Evolutionary conservation across 179 eudicot genomes (phyloP), one percentile per base, ranked within the genome.

Genomic region (Pouteria campechiana): DNA sequence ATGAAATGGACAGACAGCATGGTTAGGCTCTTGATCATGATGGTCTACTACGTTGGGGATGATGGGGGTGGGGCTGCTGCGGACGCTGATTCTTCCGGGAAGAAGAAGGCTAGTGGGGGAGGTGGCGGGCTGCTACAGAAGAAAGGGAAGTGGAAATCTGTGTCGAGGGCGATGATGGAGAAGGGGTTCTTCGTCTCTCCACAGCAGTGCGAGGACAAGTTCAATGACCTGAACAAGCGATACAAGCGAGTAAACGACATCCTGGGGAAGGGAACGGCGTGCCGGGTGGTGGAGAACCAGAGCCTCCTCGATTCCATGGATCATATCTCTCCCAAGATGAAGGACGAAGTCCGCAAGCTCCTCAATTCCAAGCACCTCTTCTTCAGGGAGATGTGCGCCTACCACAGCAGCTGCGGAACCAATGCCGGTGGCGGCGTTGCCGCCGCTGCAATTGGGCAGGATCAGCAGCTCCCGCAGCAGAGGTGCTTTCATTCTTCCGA

Each of bases 61-160:
- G 93, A 82, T 17, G 70, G 39, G 2, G 85, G 61, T 0, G 31
- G 65, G 9, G 77, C 68, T 17, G 55, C 24, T 6, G 50, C 35
- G 2, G 75, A 74, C 14, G 19, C 52, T 14, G 52, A 13, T 7
- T 47, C 21, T 6, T 71, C 68, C 69, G 44, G 46, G 64, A 76
- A 73, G 48, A 22, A 67, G 32, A 61, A 67, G 20, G 52, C 37
- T 0, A 38, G 41, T 0, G 52, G 40, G 9, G 40, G 41, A 10
- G 10, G 42, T 1, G 37, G 47, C 1, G 78, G 75, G 32, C 32
- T 57, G 17, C 34, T 76, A 48, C 95, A 85, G 79, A 85, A 85
- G 74, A 85, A 85, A 50, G 95, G 95, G 44, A 85, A 85, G 18
- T 85, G 95, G 95, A 85, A 85, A 46, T 85, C 95, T 7, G 93